These are phyloP conservation scores for Thelonectria rubi DNA, from an alignment of 2,329 filamentous ascomycete genomes.

Conservation along the genomic window DNA sequence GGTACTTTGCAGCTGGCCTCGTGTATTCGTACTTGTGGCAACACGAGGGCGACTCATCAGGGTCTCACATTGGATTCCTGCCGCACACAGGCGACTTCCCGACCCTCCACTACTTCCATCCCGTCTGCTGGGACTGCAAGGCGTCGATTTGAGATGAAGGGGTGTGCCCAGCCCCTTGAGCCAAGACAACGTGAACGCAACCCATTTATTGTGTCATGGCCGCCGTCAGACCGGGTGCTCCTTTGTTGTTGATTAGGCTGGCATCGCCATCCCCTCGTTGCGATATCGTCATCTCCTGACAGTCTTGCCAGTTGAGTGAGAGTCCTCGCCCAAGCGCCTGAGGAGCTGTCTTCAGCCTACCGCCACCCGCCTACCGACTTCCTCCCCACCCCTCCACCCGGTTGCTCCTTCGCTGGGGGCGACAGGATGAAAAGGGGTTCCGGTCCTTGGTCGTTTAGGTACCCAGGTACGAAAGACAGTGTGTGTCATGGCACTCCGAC, in stretches of 20 bases:
- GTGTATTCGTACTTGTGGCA: slow-evolving; percentile 1
- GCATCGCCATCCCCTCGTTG: slow-evolving; percentile 24
- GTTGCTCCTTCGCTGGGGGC: background rate
- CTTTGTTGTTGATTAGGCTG: slow-evolving; percentile 2
- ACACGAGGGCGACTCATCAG: slow-evolving; percentile 2
- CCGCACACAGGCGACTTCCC: slow-evolving; percentile 6
- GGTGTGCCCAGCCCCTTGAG: background rate
- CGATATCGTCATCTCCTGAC: slow-evolving; percentile 35
- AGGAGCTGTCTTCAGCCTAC: slow-evolving; percentile 21
- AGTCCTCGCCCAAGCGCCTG: slow-evolving; percentile 16
- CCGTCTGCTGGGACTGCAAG: background rate
- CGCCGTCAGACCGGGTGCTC: slow-evolving; percentile 2
- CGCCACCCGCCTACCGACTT: background rate
- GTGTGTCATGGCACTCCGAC: too few species aligned
- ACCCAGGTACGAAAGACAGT: too few species aligned
- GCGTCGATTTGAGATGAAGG: slow-evolving; percentile 8
- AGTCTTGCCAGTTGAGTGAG: too few species aligned
- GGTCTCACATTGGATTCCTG: slow-evolving; percentile 10
- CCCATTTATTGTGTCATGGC: slow-evolving; percentile 11
- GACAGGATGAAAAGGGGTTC: background rate
- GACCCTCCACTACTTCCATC: slow-evolving; percentile 11
- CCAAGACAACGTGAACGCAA: slow-evolving; percentile 10
- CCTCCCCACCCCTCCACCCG: slow-evolving; percentile 8
- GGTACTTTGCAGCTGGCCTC: background rate
- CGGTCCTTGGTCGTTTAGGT: background rate